Evolutionary conservation across 2,329 filamentous ascomycete species (phyloP).

Genomic region (Pezicula neosporulosa): DNA sequence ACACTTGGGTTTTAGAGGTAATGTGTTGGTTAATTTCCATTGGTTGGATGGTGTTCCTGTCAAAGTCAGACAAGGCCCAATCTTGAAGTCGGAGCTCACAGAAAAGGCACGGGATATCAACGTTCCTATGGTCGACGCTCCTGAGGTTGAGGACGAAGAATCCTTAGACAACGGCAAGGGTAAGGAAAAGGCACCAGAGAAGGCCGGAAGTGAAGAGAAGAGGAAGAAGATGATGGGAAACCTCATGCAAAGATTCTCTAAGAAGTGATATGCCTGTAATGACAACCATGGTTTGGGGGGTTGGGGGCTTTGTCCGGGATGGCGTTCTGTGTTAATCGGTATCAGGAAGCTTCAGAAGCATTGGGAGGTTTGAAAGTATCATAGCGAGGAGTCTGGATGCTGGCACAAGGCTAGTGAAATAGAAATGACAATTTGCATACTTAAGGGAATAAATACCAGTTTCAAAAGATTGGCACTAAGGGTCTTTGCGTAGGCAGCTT

Average conservation of each 20-base stretch:
- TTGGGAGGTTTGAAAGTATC: no score
- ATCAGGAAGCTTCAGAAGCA: no score
- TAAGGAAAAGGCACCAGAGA: slow-evolving; percentile 16
- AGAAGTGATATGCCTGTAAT: background rate
- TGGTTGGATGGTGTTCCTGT: slow-evolving; percentile 66
- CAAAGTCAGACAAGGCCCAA: slow-evolving; percentile 44
- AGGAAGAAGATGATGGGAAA: slow-evolving; percentile 26
- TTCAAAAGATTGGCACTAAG: no score
- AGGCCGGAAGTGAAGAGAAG: slow-evolving; percentile 31
- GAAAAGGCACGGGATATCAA: slow-evolving; percentile 64
- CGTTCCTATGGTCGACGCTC: slow-evolving; percentile 52
- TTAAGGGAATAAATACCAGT: no score
- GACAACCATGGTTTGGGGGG: no score
- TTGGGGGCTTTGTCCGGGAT: no score
- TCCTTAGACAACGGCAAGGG: slow-evolving; percentile 26
- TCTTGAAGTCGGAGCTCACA: slow-evolving; percentile 41
- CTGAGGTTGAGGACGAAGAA: slow-evolving; percentile 36
- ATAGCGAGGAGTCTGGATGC: no score
- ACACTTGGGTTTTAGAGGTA: slow-evolving; percentile 66
- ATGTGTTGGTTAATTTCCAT: slow-evolving; percentile 71
- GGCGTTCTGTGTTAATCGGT: no score
- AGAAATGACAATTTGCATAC: no score
- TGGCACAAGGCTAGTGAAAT: no score
- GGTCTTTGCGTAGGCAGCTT: no score
- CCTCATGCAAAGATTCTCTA: slow-evolving; percentile 30